These are phyloP conservation scores for Rhizophagus clarus DNA, from an alignment of 192 early-diverging fungal species.

Conservation along the genomic window DNA sequence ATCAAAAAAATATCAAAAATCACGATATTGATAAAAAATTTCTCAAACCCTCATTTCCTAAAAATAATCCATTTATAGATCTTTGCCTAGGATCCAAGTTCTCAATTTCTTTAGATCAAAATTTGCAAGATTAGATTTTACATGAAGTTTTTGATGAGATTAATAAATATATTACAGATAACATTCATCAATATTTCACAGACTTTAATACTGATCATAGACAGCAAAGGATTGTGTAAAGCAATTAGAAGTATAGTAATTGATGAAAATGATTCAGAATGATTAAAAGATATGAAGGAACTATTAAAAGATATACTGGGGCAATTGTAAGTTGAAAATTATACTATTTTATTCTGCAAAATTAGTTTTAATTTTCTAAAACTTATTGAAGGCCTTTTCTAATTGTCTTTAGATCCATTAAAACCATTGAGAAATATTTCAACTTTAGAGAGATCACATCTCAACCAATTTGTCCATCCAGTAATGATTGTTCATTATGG, in stretches of 20 bases:
- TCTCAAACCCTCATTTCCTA: too few species aligned
- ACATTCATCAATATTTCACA: too few species aligned
- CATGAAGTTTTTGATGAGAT: conserved; percentile 27
- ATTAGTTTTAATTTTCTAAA: not conserved
- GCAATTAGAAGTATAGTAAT: conserved; percentile 5
- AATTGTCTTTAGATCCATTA: not conserved
- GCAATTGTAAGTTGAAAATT: conserved; percentile 22
- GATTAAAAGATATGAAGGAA: not conserved
- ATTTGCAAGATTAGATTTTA: conserved; percentile 19
- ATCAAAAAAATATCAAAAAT: too few species aligned
- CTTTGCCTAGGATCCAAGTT: conserved; percentile 9
- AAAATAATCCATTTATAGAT: conserved; percentile 9
- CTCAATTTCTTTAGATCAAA: conserved; percentile 16
- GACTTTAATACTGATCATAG: conserved; percentile 18
- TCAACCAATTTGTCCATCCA: conserved; percentile 19
- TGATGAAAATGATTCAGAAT: conserved; percentile 15
- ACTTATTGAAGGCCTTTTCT: conserved; percentile 2
- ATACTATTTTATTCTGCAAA: not conserved
- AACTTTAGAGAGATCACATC: conserved; percentile 20
- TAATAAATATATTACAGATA: conserved; percentile 17
- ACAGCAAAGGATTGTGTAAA: conserved; percentile 17
- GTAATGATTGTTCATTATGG: not conserved
- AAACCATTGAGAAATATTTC: conserved; percentile 20
- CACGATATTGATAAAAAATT: too few species aligned
- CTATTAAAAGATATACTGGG: conserved; percentile 13